Base-by-base conservation (phyloP, 192 early-diverging fungal species). In the Obelidium mucronatum region DNA sequence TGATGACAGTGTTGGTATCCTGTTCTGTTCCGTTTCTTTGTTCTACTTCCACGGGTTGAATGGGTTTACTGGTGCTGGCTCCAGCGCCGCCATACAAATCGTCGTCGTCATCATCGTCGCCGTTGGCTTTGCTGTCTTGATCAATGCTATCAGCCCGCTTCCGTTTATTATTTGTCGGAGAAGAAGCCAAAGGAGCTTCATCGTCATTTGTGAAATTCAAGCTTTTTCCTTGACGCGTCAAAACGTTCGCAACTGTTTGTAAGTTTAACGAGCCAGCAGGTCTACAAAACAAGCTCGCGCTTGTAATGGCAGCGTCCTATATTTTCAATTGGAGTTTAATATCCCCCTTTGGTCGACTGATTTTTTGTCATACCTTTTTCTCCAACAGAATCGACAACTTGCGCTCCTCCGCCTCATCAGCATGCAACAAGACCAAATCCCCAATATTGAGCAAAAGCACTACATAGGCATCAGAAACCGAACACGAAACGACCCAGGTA, bases 391-490 rank as follows among this genome's bases (percentile, higher is more conserved):
- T 66, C 24, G 77, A 37, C 40, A 86, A 26, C 17, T 39, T 53
- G 17, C 80, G 71, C 19, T 85, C 81, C 0, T 79, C 44, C 44
- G 59, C 82, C 15, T 80, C 73, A 71, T 94, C 86, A 1, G 88
- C 87, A 72, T 88, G 83, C 19, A 92, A 86, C 17, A 93, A 68
- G 5, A 84, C 53, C 33, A 92, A 76, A 2, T 87, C 84, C 4
- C 92, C 94, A 58, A 85, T 83, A 60, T 87, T 88, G 65, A 90
- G 82, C 55, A 89, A 81, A 13, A 97, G 74, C 30, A 97, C 68
- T 24, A 98, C 88, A 65, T 94, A 95, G 0, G 94, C 94, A 78
- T 96, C 94, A 1, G 82, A 74, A 39, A 99, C 91, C 64, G 88
- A 88, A 26, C 93, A 91, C 11, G 88, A 86, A 2, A 93, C 86